Conservation (phyloP, 306 rosid genomes). For the Rubus parviflorus region DNA sequence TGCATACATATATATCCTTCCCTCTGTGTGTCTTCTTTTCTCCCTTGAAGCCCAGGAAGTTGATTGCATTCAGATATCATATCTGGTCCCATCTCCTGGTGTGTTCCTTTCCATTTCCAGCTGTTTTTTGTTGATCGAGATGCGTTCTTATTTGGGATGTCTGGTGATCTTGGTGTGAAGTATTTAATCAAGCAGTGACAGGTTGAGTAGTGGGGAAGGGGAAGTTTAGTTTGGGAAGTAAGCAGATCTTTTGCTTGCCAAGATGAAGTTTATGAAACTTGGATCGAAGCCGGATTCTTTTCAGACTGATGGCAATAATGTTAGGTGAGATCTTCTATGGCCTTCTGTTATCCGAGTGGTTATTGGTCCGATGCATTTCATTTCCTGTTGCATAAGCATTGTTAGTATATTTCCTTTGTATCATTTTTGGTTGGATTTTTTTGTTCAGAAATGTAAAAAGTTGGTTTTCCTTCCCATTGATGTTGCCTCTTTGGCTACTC, state of each 20-base stretch:
- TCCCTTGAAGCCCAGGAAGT: conserved; percentile 51
- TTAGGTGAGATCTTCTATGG: conserved; percentile 60
- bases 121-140: conserved; percentile 17
- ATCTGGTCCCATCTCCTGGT: conserved; percentile 47
- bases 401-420: not conserved
- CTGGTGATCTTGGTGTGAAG: conserved; percentile 28
- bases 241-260: conserved; percentile 50
- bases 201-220: conserved; percentile 43
- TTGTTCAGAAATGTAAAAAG: conserved; percentile 1
- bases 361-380: conserved; percentile 11
- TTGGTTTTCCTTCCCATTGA: not conserved
- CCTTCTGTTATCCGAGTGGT: not conserved
- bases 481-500: not conserved
- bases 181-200: conserved; percentile 36
- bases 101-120: conserved; percentile 36
- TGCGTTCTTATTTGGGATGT: conserved; percentile 27
- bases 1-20: conserved; percentile 39
- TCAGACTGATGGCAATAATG: conserved; percentile 76
- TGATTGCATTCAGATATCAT: conserved; percentile 36
- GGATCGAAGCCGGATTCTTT: conserved; percentile 95
- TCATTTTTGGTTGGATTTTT: conserved; percentile 6
- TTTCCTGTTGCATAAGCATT: not conserved
- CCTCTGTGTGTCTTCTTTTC: conserved; percentile 42
- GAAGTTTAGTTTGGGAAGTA: conserved; percentile 19
- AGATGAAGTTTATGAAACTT: conserved; percentile 99